These are phyloP conservation scores for Suhomyces yuchorum DNA, from an alignment of 1,139 yeast species.

Conservation along the genomic window DNA sequence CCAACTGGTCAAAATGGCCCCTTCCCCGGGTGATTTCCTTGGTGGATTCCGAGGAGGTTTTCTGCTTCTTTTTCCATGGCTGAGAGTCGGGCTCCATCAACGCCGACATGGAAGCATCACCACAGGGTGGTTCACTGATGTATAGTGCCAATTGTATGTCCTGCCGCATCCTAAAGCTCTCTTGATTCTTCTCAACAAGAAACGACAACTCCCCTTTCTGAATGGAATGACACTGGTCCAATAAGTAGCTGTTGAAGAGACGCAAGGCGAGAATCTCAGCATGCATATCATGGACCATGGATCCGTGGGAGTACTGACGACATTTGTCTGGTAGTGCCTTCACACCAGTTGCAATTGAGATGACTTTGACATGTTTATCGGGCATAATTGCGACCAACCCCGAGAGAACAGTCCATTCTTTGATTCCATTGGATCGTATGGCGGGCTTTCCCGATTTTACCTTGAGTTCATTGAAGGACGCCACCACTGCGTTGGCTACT, in stretches of 20 bases:
- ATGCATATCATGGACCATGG: constrained; percentile 79
- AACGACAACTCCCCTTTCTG: constrained; percentile 5
- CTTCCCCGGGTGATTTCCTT: constrained; percentile 55
- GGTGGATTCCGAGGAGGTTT: constrained; percentile 1
- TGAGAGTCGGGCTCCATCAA: constrained; percentile 17
- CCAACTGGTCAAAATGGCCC: constrained; percentile 55
- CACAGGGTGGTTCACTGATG: constrained; percentile 87
- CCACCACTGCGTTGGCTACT: constrained; percentile 19
- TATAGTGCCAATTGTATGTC: constrained; percentile 56
- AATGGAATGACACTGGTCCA: constrained; percentile 28
- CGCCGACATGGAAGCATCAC: constrained; percentile 73
- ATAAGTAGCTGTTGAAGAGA: constrained; percentile 56
- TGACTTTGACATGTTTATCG: constrained; percentile 28
- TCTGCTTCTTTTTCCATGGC: constrained; percentile 16
- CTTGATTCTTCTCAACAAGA: constrained; percentile 25
- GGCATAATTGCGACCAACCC: constrained; percentile 58
- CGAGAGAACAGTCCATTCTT: constrained; percentile 86
- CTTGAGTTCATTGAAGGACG: constrained; percentile 22
- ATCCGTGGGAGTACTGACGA: constrained; percentile 52
- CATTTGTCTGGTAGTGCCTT: constrained; percentile 65
- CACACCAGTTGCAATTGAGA: constrained; percentile 78
- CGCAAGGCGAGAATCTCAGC: constrained; percentile 81
- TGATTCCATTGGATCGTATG: constrained; percentile 58
- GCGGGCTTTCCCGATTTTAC: constrained; percentile 56
- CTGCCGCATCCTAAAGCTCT: constrained; percentile 30